A percentile compares a stretch with the other conserved stretches of the same genome.
These are phyloP conservation scores for Passiflora organensis DNA, from an alignment of 345 rosid species.

Conservation along the genomic window DNA sequence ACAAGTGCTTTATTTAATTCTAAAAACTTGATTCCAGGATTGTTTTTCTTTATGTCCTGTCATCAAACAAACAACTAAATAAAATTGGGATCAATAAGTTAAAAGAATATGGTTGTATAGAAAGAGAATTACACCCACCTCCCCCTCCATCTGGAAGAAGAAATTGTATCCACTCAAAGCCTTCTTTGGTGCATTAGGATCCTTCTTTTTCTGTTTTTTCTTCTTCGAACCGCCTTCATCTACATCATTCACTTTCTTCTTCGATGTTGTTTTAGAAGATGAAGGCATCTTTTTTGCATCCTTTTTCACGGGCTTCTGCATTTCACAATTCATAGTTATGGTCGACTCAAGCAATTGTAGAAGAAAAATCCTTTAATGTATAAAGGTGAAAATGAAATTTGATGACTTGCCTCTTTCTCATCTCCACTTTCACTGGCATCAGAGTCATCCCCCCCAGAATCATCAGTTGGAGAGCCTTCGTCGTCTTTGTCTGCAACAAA, in stretches of 20 bases:
- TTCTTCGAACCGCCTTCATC: conserved; percentile 74
- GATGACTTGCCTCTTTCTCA: conserved; percentile 68
- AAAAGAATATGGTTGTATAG: background rate
- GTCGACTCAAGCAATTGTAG: background rate
- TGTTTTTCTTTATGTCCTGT: conserved; percentile 66
- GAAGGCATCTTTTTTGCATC: conserved; percentile 60
- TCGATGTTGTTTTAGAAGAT: conserved; percentile 50
- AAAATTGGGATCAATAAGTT: background rate
- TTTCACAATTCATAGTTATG: conserved; percentile 1
- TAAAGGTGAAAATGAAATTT: conserved; percentile 1
- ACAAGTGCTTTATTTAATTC: conserved; percentile 62
- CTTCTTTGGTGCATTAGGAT: conserved; percentile 92
- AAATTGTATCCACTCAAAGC: conserved; percentile 68
- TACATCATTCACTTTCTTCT: conserved; percentile 61
- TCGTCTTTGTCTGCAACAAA: conserved; percentile 82
- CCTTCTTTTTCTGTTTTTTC: conserved; percentile 82
- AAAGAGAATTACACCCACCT: conserved; percentile 39
- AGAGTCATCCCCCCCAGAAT: conserved; percentile 77
- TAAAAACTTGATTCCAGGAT: conserved; percentile 73
- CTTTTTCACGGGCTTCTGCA: conserved; percentile 70
- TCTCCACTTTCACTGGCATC: conserved; percentile 64
- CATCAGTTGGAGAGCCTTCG: conserved; percentile 93
- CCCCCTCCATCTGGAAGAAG: conserved; percentile 77
- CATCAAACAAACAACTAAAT: conserved; percentile 5
- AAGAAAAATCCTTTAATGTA: background rate